Evolutionary conservation across 2,329 filamentous ascomycete genomes (phyloP).

Genomic region (Ophiosphaerella herpotricha): DNA sequence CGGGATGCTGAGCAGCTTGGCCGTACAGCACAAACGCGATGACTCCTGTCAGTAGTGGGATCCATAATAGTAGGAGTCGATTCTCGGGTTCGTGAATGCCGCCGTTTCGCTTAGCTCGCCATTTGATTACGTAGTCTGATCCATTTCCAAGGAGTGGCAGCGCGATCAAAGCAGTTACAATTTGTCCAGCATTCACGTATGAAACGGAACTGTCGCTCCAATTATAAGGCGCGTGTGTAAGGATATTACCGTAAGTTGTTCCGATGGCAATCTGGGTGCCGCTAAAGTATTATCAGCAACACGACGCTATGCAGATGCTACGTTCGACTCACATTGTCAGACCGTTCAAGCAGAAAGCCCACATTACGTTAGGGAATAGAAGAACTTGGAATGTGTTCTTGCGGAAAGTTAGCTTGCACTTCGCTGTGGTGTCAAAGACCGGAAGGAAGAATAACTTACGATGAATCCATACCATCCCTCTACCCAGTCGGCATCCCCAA

Average conservation of each 20-base stretch:
- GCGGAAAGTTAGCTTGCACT: not conserved
- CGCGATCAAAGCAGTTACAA: conserved; percentile 38
- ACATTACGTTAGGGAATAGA: conserved; percentile 27
- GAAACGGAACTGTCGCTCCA: conserved; percentile 19
- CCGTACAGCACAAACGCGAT: conserved; percentile 24
- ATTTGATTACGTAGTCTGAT: conserved; percentile 41
- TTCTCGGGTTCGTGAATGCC: conserved; percentile 48
- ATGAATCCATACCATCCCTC: conserved; percentile 35
- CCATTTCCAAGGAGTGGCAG: conserved; percentile 31
- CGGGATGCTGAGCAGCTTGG: conserved; percentile 37
- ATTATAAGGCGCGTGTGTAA: conserved; percentile 22
- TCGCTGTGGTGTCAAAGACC: not conserved
- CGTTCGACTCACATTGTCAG: conserved; percentile 17
- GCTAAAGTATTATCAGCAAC: conserved; percentile 14
- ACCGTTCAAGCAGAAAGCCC: conserved; percentile 26
- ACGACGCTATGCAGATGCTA: too few relatives aligned
- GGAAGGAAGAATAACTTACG: conserved; percentile 2
- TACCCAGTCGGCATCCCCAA: conserved; percentile 47
- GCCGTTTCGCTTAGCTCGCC: conserved; percentile 38
- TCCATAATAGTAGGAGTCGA: conserved; percentile 45
- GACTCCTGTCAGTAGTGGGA: conserved; percentile 45
- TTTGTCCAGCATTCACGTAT: conserved; percentile 29
- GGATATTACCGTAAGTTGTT: conserved; percentile 23
- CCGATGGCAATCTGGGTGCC: conserved; percentile 28
- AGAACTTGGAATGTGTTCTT: conserved; percentile 34